Conservation (phyloP, 169 alveolate genomes). For the Cryptosporidium ryanae region DNA sequence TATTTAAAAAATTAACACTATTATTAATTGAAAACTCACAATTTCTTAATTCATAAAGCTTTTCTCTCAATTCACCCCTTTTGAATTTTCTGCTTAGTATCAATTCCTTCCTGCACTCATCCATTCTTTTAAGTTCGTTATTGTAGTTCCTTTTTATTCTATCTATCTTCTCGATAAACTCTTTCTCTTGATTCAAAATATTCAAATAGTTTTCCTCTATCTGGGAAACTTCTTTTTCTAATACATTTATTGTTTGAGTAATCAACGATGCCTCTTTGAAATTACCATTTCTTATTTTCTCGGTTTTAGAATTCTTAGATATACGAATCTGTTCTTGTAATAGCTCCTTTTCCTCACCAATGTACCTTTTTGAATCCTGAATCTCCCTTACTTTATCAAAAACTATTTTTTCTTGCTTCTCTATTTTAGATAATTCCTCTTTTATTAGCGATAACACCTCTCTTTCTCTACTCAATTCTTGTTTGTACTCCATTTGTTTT, state of each 20-base stretch:
- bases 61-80: conserved; percentile 4
- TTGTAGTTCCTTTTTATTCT: conserved; percentile 21
- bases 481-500: conserved; percentile 17
- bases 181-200: conserved; percentile 48
- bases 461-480: conserved; percentile 24
- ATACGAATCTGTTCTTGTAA: conserved; percentile 46
- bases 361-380: conserved; percentile 25
- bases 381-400: conserved; percentile 46
- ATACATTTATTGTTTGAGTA: conserved; percentile 42
- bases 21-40: conserved; percentile 22
- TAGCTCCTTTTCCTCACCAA: conserved; percentile 51
- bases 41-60: conserved; percentile 17
- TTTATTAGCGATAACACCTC: conserved; percentile 8
- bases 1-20: neutral
- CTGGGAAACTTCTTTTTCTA: conserved; percentile 26
- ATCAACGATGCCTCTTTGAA: conserved; percentile 65
- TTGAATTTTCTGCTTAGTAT: conserved; percentile 16
- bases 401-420: conserved; percentile 37
- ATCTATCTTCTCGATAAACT: conserved; percentile 46
- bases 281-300: conserved; percentile 39
- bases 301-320: conserved; percentile 58
- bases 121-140: conserved; percentile 17
- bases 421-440: conserved; percentile 43
- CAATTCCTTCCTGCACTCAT: conserved; percentile 11
- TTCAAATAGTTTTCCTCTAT: conserved; percentile 31